Base-by-base conservation (phyloP, 2,329 filamentous ascomycete species). In the Fusarium sp. region DNA sequence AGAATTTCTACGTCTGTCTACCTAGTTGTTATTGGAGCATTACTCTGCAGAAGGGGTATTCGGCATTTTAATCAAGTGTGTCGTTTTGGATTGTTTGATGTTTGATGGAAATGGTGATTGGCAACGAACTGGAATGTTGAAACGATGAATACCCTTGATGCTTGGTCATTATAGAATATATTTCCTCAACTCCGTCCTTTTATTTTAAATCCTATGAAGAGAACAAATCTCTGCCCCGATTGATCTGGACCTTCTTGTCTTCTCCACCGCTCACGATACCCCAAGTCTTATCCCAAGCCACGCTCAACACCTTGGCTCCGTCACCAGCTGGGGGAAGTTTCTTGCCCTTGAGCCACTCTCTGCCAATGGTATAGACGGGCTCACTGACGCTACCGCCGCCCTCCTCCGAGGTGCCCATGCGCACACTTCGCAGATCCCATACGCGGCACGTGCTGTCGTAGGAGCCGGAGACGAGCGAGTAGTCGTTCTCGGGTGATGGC, bases 241-340 rank as follows among this genome's bases (percentile, higher is more conserved):
- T 97, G 65, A 99, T 89, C 83, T 99, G 96, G 74, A 99, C 90
- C 82, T 88, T 90, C 83, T 96, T 97, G 77, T 99, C 96, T 85
- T 98, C 94, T 14, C 95, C 93, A 44, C 85, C 93, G 75, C 92
- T 96, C 46, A 97, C 91, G 77, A 99, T 95, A 1, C 96, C 96
- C 76, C 96, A 89, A 6, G 89, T 87, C 77, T 85, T 84, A 79
- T 97, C 92, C 96, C 96, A 99, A 64, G 85, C 87, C 5, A 98
- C 92, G 33, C 89, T 87, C 79, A 98, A 93, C 53, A 99, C 93
- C 86, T 98, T 98, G 67, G 90, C 88, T 23, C 93, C 93, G 64
- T 96, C 92, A 2, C 94, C 94, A 7, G 89, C 90, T 40, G 89
- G 84, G 14, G 85, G 85, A 76, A 86, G 87, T 75, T 89, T 88